phyloP scores from a whole-genome alignment of 179 eudicot species.

The Corrigiola litoralis region DNA sequence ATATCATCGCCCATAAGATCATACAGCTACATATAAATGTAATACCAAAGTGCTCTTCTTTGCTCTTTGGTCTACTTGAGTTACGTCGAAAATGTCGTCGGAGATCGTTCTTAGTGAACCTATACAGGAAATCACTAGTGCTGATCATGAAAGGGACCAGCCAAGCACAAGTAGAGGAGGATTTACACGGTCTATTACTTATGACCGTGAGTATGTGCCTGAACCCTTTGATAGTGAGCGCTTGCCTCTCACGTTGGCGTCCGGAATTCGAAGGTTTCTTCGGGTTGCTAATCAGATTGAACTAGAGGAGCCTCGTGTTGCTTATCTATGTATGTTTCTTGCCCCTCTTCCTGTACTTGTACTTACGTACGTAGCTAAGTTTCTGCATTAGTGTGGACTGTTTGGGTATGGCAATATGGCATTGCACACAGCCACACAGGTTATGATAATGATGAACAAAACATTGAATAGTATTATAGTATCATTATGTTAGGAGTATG shows the following conservation, averaged over 20 bases:
- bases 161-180: slow-evolving; percentile 22
- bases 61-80: slow-evolving; percentile 1
- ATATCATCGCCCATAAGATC: not conserved
- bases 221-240: slow-evolving; percentile 92
- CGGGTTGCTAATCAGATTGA: slow-evolving; percentile 89
- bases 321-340: slow-evolving; percentile 68
- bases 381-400: not conserved
- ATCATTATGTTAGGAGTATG: no score
- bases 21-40: not conserved
- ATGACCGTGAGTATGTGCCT: slow-evolving; percentile 39
- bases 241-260: slow-evolving; percentile 65
- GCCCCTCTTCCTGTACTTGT: not conserved
- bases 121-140: slow-evolving; percentile 8
- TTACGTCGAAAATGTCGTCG: slow-evolving; percentile 31
- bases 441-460: no score
- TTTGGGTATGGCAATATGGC: no score
- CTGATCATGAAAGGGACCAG: slow-evolving; percentile 21
- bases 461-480: no score
- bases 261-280: slow-evolving; percentile 75
- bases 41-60: slow-evolving; percentile 5
- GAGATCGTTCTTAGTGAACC: slow-evolving; percentile 81
- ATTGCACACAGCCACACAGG: no score
- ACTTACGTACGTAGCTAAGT: not conserved
- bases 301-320: slow-evolving; percentile 79
- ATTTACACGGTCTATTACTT: slow-evolving; percentile 51